Conservation (phyloP, 106 monocot genomes). For the Platanthera zijinensis region DNA sequence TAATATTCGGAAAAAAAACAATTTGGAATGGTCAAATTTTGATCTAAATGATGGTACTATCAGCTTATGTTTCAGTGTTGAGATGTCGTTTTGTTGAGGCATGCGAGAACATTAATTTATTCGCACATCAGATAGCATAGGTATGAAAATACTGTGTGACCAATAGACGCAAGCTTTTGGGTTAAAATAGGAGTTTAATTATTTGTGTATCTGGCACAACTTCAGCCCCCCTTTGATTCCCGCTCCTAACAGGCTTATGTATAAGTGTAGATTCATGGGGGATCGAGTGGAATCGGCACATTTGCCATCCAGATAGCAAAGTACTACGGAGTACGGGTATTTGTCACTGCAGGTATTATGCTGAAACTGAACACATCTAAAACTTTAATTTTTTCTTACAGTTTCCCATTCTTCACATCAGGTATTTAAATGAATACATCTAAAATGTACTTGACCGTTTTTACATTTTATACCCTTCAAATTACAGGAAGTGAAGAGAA, state of each 20-base stretch:
- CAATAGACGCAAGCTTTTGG: too few relatives aligned
- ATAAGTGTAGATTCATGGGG: conserved; percentile 76
- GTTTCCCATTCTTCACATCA: too few relatives aligned
- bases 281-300: conserved; percentile 97
- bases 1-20: not conserved
- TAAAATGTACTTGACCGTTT: not conserved
- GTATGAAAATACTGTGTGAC: too few relatives aligned
- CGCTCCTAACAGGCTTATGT: too few relatives aligned
- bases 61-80: not conserved
- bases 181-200: too few relatives aligned
- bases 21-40: not conserved
- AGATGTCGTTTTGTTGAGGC: too few relatives aligned
- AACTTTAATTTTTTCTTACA: too few relatives aligned
- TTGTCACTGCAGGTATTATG: conserved; percentile 80
- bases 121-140: too few relatives aligned
- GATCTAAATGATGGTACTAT: not conserved
- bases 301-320: conserved; percentile 98
- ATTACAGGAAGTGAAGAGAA: conserved; percentile 79
- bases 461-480: not conserved
- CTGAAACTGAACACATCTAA: not conserved
- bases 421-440: not conserved
- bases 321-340: conserved; percentile 57
- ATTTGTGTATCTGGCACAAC: too few relatives aligned
- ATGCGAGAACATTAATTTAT: too few relatives aligned
- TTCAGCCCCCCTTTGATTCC: too few relatives aligned